Percentiles rank a stretch among this genome's conserved stretches.
These are phyloP conservation scores for Diaporthe aspalathi DNA, from an alignment of 2,329 filamentous ascomycete genomes.

Conservation along the genomic window DNA sequence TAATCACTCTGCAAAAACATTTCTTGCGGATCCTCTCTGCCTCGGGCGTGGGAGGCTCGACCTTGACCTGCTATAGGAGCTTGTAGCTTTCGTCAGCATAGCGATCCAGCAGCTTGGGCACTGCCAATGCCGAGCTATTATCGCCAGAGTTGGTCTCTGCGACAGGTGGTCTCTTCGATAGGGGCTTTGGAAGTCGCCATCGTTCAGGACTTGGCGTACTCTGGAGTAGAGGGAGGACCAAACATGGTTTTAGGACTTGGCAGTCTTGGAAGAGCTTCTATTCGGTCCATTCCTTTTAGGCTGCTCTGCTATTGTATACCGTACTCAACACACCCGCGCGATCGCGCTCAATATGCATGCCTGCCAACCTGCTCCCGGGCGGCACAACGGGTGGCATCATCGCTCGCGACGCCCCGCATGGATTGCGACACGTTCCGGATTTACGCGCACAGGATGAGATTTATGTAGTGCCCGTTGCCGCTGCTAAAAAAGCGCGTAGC, in stretches of 20 bases:
- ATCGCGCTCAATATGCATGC: background rate
- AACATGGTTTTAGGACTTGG: background rate
- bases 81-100: constrained; percentile 57
- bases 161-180: background rate
- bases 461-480: background rate
- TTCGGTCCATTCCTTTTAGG: background rate
- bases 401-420: constrained; percentile 31
- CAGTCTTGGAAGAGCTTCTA: background rate
- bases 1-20: constrained; percentile 51
- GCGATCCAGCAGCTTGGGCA: constrained; percentile 50
- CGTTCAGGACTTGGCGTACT: background rate
- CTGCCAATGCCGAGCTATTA: background rate
- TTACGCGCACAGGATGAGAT: background rate
- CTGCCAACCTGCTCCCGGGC: background rate
- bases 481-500: no score
- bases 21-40: constrained; percentile 48
- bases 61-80: constrained; percentile 52
- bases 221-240: background rate
- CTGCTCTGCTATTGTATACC: no score
- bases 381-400: constrained; percentile 6
- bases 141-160: constrained; percentile 14
- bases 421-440: constrained; percentile 13
- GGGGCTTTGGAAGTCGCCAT: constrained; percentile 16
- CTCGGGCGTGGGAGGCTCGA: constrained; percentile 49
- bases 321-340: no score